Conservation (phyloP, 2,329 filamentous ascomycete genomes). For the Xylariaceae sp. region DNA sequence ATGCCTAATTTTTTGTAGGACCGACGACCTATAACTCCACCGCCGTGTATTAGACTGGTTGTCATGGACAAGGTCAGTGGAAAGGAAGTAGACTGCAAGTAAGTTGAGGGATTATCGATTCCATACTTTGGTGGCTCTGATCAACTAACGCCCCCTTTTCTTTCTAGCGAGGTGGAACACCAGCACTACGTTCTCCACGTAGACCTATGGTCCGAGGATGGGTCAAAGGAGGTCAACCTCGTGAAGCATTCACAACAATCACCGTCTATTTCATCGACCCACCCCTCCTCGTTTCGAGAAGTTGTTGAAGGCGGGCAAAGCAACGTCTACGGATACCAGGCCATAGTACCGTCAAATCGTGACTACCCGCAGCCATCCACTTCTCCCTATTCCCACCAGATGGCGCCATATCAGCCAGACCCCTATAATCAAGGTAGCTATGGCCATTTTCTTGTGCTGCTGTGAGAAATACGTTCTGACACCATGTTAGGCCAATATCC, state of each 20-base stretch:
- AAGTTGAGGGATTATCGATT: conserved; percentile 33
- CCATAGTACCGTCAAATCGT: conserved; percentile 30
- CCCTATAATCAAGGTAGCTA: conserved; percentile 29
- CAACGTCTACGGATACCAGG: conserved; percentile 28
- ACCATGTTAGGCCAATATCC: conserved; percentile 22
- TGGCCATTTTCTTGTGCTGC: not conserved
- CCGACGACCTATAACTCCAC: conserved; percentile 89
- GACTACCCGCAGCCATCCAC: conserved; percentile 27
- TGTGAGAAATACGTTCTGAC: conserved; percentile 10
- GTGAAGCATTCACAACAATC: conserved; percentile 58
- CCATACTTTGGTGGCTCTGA: not conserved
- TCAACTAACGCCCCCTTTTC: conserved; percentile 5
- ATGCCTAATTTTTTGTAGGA: conserved; percentile 53
- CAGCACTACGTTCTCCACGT: conserved; percentile 45
- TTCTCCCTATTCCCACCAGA: conserved; percentile 25
- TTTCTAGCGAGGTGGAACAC: conserved; percentile 28
- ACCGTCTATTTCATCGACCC: conserved; percentile 77
- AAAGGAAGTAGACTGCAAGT: conserved; percentile 81
- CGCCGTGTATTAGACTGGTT: conserved; percentile 81
- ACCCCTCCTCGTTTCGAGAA: conserved; percentile 63
- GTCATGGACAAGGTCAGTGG: conserved; percentile 70
- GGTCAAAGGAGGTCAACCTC: conserved; percentile 60
- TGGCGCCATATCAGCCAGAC: conserved; percentile 28
- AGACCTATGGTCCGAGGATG: conserved; percentile 63
- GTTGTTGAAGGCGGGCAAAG: conserved; percentile 28